A percentile compares a stretch with the other conserved stretches of the same genome.
Evolutionary conservation across 495 filamentous ascomycete species (phyloP).

Genomic region (Neurospora sp.): DNA sequence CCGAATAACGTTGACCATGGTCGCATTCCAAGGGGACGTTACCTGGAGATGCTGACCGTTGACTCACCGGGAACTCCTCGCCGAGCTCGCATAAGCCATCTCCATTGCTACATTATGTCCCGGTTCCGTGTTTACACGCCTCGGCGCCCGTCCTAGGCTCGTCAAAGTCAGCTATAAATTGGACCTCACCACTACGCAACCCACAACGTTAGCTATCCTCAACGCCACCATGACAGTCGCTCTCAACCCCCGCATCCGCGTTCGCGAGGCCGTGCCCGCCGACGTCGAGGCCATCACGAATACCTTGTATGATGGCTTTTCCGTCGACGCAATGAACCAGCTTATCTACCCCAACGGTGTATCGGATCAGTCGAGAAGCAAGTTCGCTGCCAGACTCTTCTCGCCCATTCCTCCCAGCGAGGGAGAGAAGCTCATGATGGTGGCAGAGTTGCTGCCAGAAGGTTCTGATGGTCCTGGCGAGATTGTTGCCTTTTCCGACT

Average conservation of each 20-base stretch:
- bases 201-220: neutral
- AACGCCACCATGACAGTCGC: conserved; percentile 7
- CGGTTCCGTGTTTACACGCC: neutral
- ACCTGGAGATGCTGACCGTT: neutral
- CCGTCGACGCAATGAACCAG: conserved; percentile 13
- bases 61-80: neutral
- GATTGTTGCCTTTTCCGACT: conserved; percentile 19
- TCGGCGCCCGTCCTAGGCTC: neutral
- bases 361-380: conserved; percentile 3
- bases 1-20: neutral
- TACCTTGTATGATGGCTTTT: conserved; percentile 16
- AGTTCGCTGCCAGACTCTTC: conserved; percentile 7
- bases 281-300: conserved; percentile 10
- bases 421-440: conserved; percentile 7
- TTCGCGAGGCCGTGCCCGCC: conserved; percentile 16
- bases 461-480: conserved; percentile 9
- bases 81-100: neutral
- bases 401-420: neutral
- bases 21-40: neutral
- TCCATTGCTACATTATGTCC: neutral
- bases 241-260: conserved; percentile 9
- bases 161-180: neutral
- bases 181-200: neutral
- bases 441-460: conserved; percentile 17
- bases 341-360: conserved; percentile 16